phyloP scores from a whole-genome alignment of 1,139 yeast genomes.

The Geotrichum bryndzae region DNA sequence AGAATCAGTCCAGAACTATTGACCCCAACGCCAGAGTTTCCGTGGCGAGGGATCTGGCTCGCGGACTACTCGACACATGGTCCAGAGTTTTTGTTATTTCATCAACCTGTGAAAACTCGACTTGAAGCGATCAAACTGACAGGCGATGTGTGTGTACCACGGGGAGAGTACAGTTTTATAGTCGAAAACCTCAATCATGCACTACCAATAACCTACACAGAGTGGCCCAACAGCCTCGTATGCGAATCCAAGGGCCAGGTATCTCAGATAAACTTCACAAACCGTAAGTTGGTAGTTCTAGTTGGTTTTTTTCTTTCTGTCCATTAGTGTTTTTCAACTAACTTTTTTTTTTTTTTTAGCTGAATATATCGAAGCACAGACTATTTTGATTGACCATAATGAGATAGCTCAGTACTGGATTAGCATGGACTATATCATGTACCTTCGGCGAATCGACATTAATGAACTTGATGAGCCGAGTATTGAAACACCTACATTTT shows the following conservation, averaged over 20 bases:
- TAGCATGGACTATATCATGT: constrained; percentile 16
- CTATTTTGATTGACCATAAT: constrained; percentile 25
- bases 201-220: constrained; percentile 22
- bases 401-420: constrained; percentile 19
- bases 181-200: constrained; percentile 25
- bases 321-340: too few relatives aligned
- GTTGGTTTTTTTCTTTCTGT: neutral
- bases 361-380: constrained; percentile 24
- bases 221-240: constrained; percentile 27
- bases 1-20: constrained; percentile 16
- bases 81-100: constrained; percentile 25
- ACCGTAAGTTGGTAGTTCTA: constrained; percentile 18
- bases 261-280: constrained; percentile 24
- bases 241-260: constrained; percentile 26
- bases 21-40: constrained; percentile 15
- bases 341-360: neutral
- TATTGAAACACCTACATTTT: neutral
- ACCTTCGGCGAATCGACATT: constrained; percentile 16
- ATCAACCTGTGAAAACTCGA: constrained; percentile 24
- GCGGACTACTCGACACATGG: constrained; percentile 21
- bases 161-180: constrained; percentile 30
- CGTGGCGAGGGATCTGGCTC: constrained; percentile 31
- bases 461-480: constrained; percentile 1
- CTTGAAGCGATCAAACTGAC: constrained; percentile 32
- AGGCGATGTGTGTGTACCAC: constrained; percentile 29